Percentiles rank a stretch among this genome's conserved stretches.
Evolutionary conservation across 768 basidiomycete genomes (phyloP).

Genomic region (Naganishia antarctica): DNA sequence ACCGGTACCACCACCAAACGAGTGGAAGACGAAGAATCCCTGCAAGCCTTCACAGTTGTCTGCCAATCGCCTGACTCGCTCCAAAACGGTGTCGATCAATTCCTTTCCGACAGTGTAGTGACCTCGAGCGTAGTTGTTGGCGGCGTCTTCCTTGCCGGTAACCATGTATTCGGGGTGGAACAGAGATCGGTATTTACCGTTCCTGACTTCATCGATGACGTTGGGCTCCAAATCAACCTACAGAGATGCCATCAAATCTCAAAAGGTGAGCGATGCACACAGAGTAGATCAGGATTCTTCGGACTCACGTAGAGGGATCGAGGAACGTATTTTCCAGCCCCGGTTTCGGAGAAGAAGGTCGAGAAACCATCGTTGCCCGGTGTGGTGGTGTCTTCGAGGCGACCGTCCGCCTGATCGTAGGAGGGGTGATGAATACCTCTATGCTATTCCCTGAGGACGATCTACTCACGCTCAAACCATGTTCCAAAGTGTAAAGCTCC

Average conservation of each 20-base stretch:
- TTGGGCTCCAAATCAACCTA: conserved; percentile 68
- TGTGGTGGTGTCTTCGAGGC: conserved; percentile 71
- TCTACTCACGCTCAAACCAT: conserved; percentile 84
- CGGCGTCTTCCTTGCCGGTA: conserved; percentile 98
- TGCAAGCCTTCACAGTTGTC: conserved; percentile 98
- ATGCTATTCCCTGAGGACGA: not conserved
- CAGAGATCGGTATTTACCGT: conserved; percentile 87
- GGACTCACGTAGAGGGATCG: conserved; percentile 82
- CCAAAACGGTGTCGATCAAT: conserved; percentile 92
- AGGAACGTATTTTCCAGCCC: conserved; percentile 93
- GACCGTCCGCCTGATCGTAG: conserved; percentile 78
- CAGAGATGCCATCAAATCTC: not conserved
- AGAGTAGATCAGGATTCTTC: not conserved
- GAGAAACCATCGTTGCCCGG: conserved; percentile 85
- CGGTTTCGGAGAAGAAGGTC: conserved; percentile 99
- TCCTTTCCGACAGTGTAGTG: conserved; percentile 99
- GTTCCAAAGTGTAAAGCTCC: conserved; percentile 99
- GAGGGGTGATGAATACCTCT: not conserved
- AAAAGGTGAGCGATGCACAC: no score
- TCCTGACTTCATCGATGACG: conserved; percentile 95
- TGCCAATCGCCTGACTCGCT: conserved; percentile 90
- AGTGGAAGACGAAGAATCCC: conserved; percentile 99
- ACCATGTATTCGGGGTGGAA: conserved; percentile 98
- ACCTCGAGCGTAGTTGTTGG: conserved; percentile 98
- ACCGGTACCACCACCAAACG: conserved; percentile 98